These are phyloP conservation scores for Pestalotiopsis sp. DNA, from an alignment of 2,329 filamentous ascomycete species.

Conservation along the genomic window DNA sequence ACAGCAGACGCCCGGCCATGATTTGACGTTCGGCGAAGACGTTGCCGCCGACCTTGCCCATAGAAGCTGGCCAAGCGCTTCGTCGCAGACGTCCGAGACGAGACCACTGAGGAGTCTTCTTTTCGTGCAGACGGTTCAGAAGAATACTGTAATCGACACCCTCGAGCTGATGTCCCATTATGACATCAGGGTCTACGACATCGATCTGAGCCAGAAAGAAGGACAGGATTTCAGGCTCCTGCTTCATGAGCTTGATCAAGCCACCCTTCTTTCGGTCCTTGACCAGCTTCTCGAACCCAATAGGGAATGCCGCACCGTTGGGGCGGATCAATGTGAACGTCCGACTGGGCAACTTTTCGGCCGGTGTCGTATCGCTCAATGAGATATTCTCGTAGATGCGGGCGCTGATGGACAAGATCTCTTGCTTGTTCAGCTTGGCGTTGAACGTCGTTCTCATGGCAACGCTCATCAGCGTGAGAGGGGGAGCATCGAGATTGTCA, in stretches of 20 bases:
- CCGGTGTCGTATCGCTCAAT: constrained; percentile 83
- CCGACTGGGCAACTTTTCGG: constrained; percentile 85
- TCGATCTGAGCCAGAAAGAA: constrained; percentile 91
- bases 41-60: constrained; percentile 83
- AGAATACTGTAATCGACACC: constrained; percentile 95
- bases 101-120: constrained; percentile 93
- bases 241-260: constrained; percentile 78
- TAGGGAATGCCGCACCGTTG: constrained; percentile 73
- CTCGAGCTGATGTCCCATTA: constrained; percentile 94
- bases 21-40: constrained; percentile 93
- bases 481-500: constrained; percentile 81
- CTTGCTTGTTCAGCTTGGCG: constrained; percentile 91
- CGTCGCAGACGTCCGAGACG: constrained; percentile 86
- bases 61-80: constrained; percentile 82
- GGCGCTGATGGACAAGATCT: constrained; percentile 88
- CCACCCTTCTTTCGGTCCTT: constrained; percentile 70
- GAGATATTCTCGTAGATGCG: constrained; percentile 91
- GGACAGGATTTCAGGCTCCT: constrained; percentile 81
- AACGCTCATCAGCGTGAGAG: constrained; percentile 94
- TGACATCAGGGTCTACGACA: constrained; percentile 86
- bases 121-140: constrained; percentile 82
- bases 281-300: constrained; percentile 81
- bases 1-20: constrained; percentile 85
- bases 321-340: constrained; percentile 93
- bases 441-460: constrained; percentile 88